phyloP scores from a whole-genome alignment of 2,329 filamentous ascomycete species.

The Tolypocladium amazonense region DNA sequence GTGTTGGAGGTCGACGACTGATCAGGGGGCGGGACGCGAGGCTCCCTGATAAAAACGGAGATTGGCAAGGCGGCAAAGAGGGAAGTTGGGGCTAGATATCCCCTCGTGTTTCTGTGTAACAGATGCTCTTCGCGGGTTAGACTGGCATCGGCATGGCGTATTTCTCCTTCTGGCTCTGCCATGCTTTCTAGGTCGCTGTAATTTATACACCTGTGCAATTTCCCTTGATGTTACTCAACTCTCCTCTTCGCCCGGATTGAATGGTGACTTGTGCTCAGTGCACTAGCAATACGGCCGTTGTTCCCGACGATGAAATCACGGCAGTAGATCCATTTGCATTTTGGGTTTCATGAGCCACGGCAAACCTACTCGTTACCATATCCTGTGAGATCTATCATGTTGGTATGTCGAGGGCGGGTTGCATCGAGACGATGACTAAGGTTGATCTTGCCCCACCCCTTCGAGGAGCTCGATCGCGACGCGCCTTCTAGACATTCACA shows the following conservation, averaged over 20 bases:
- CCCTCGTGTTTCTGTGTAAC: conserved; percentile 26
- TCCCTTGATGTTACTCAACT: conserved; percentile 25
- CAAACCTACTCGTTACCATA: not conserved
- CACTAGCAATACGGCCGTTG: too few species aligned
- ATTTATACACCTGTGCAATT: conserved; percentile 53
- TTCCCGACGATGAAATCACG: too few species aligned
- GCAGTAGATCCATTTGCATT: not conserved
- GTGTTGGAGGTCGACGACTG: conserved; percentile 17
- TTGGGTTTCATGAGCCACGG: not conserved
- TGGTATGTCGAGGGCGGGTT: too few species aligned
- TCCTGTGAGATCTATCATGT: not conserved
- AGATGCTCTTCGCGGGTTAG: conserved; percentile 34
- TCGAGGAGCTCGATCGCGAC: not conserved
- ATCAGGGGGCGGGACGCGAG: conserved; percentile 25
- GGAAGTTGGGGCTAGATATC: conserved; percentile 29
- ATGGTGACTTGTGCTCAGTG: too few species aligned
- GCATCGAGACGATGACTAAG: not conserved
- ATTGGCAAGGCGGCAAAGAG: conserved; percentile 37
- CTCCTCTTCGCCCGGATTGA: too few species aligned
- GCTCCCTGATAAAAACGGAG: conserved; percentile 30
- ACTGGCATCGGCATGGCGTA: conserved; percentile 39
- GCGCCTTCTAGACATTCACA: not conserved
- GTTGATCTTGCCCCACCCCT: not conserved
- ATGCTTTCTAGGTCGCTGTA: conserved; percentile 46
- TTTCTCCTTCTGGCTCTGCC: conserved; percentile 32